Evolutionary conservation across 805 yeast species (phyloP).

Genomic region (Saccharomycopsis schoenii): DNA sequence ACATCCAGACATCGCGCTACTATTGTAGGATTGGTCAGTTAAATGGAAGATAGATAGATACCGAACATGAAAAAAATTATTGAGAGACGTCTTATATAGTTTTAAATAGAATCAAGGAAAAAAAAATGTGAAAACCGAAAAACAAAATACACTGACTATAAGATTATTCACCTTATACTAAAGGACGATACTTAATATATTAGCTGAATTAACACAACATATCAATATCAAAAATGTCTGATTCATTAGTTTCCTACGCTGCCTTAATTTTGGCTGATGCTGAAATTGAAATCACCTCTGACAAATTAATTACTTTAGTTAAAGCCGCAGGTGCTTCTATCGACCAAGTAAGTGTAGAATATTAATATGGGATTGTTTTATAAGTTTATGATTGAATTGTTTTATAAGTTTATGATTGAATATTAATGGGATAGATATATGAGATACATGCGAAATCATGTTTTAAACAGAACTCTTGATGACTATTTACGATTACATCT

Average conservation of each 20-base stretch:
- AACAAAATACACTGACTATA: neutral
- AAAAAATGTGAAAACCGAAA: neutral
- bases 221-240: conserved; percentile 53
- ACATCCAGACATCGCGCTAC: neutral
- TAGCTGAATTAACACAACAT: neutral
- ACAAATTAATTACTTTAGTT: conserved; percentile 64
- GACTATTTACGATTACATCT: too few relatives aligned
- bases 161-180: neutral
- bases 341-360: conserved; percentile 34
- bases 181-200: neutral
- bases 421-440: neutral
- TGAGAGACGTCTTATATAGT: neutral
- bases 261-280: conserved; percentile 97
- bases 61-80: neutral
- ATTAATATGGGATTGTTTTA: neutral
- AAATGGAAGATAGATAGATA: neutral
- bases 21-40: neutral
- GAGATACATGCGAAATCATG: too few relatives aligned
- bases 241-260: conserved; percentile 94
- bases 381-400: neutral
- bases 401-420: neutral
- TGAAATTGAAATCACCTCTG: conserved; percentile 84
- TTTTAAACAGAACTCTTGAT: too few relatives aligned
- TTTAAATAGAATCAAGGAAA: neutral
- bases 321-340: conserved; percentile 70